phyloP scores from a whole-genome alignment of 352 stramenopile species.

The Ophiocytium majus region DNA sequence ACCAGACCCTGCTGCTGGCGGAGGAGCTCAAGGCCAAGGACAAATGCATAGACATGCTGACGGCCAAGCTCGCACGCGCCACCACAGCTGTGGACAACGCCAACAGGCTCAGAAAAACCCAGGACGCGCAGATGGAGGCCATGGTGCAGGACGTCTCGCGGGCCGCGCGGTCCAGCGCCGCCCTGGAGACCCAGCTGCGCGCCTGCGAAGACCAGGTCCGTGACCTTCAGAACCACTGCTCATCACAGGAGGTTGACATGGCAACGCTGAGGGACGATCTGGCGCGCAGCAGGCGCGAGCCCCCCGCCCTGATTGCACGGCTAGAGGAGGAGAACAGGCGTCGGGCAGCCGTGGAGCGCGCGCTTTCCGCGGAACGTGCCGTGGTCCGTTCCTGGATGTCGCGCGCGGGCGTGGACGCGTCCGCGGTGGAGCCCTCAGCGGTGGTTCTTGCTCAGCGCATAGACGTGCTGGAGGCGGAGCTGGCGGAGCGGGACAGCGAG shows the following conservation, averaged over 20 bases:
- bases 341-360: neutral
- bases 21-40: slow-evolving; percentile 16
- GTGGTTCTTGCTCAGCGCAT: neutral
- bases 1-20: neutral
- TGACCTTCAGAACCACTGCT: neutral
- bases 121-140: neutral
- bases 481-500: neutral
- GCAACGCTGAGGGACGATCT: neutral
- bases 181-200: neutral
- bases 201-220: neutral
- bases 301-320: neutral
- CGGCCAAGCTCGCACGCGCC: neutral
- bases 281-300: neutral
- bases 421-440: neutral
- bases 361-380: neutral
- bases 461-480: neutral
- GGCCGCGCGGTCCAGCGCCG: neutral
- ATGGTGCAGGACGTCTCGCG: neutral
- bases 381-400: neutral
- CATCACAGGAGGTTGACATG: neutral
- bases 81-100: neutral
- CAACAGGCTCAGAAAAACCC: neutral
- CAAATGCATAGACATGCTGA: neutral
- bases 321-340: neutral
- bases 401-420: neutral